A percentile compares a stretch with the other conserved stretches of the same genome.
Conservation (phyloP, 1,139 yeast species). For the Pichia sp. region DNA sequence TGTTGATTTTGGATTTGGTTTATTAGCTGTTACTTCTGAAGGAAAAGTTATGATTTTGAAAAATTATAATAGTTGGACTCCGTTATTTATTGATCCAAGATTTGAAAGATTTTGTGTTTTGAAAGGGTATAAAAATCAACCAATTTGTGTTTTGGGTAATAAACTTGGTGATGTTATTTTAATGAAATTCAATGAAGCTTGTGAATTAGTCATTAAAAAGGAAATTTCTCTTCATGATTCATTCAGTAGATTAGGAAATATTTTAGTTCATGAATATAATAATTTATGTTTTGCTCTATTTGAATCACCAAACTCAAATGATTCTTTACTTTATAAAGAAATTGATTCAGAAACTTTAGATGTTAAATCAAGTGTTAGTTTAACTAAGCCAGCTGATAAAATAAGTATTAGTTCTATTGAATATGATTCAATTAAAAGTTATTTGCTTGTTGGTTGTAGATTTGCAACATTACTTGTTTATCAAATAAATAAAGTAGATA, state of each 20-base stretch:
- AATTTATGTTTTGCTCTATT: slow-evolving; percentile 36
- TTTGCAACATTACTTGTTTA: slow-evolving; percentile 60
- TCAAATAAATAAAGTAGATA: slow-evolving; percentile 29
- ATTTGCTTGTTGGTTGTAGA: slow-evolving; percentile 64
- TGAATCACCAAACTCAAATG: slow-evolving; percentile 65
- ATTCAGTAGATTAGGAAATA: slow-evolving; percentile 13
- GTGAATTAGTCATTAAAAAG: slow-evolving; percentile 18
- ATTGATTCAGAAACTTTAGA: slow-evolving; percentile 27
- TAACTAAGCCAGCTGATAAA: slow-evolving; percentile 37
- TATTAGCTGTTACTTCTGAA: slow-evolving; percentile 55
- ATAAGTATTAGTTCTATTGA: slow-evolving; percentile 57
- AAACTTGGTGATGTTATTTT: slow-evolving; percentile 48
- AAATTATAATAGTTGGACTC: slow-evolving; percentile 31
- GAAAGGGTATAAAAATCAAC: slow-evolving; percentile 37
- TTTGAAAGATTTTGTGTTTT: slow-evolving; percentile 48
- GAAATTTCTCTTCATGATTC: slow-evolving; percentile 14
- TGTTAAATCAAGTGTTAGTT: slow-evolving; percentile 19
- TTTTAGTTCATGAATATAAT: slow-evolving; percentile 12
- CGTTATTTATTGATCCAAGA: slow-evolving; percentile 29
- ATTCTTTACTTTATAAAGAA: slow-evolving; percentile 45
- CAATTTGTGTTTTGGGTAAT: slow-evolving; percentile 43
- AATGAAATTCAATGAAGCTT: slow-evolving; percentile 34
- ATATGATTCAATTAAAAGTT: slow-evolving; percentile 34
- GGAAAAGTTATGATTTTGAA: slow-evolving; percentile 45
- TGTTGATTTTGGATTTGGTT: slow-evolving; percentile 38